Percentiles rank a stretch among this genome's conserved stretches.
These are phyloP conservation scores for Eimeria praecox DNA, from an alignment of 169 alveolate species.

Conservation along the genomic window DNA sequence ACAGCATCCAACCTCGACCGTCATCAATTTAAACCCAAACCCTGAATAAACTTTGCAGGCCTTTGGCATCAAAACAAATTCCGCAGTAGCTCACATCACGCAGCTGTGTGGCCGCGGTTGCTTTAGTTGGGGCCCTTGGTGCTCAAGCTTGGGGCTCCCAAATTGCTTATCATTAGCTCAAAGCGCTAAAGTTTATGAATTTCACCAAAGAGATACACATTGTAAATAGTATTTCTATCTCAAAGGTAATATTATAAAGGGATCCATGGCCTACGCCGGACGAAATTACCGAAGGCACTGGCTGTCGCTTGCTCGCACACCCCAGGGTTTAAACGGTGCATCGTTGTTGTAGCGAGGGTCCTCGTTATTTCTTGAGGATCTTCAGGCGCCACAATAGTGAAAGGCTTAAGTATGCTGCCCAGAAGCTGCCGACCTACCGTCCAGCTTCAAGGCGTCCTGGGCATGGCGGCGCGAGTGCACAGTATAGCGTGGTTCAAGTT, in stretches of 20 bases:
- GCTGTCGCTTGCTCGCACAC: no score
- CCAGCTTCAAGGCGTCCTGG: no score
- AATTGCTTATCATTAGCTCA: neutral
- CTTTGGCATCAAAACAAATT: neutral
- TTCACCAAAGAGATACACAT: neutral
- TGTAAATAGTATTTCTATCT: neutral
- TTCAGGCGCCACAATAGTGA: no score
- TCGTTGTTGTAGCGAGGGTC: no score
- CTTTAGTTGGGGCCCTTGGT: neutral
- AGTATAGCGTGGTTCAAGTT: no score
- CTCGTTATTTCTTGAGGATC: no score
- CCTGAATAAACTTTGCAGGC: neutral
- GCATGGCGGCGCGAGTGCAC: no score
- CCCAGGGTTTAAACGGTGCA: no score
- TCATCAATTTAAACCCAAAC: neutral
- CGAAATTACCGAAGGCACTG: no score
- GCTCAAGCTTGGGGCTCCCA: neutral
- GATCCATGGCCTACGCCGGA: no score
- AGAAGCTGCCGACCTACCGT: no score
- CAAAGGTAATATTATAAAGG: neutral
- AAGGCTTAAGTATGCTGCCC: no score
- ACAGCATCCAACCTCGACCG: conserved; percentile 1
- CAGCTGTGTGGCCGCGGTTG: neutral
- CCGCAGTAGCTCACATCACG: neutral
- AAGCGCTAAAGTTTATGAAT: neutral